A percentile compares a stretch with the other conserved stretches of the same genome.
Conservation (phyloP, 1,284 basidiomycete genomes). For the Boletus sp. region DNA sequence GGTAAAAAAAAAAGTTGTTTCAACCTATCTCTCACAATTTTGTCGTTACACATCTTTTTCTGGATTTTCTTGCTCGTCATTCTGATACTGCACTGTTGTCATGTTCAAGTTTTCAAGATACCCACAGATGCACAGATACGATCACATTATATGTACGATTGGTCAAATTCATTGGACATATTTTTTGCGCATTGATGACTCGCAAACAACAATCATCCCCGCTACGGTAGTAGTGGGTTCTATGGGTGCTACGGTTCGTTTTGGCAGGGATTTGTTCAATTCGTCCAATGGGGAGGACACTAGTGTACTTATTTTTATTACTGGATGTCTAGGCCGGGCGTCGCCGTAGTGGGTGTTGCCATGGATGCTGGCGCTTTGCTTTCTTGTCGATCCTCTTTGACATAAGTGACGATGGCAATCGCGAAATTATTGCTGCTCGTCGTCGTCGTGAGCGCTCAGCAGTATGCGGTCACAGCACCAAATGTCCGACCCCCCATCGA, state of each 20-base stretch:
- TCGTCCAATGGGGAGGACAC: too few species aligned
- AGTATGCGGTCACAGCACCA: slow-evolving; percentile 11
- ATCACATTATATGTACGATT: not conserved
- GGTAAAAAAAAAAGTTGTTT: not conserved
- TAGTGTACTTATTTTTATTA: too few species aligned
- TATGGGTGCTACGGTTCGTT: too few species aligned
- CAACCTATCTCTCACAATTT: not conserved
- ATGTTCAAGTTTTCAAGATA: not conserved
- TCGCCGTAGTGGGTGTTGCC: too few species aligned
- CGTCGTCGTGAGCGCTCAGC: not conserved
- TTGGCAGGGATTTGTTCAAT: too few species aligned
- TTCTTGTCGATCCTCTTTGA: not conserved
- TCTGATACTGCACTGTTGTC: not conserved
- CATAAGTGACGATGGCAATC: not conserved
- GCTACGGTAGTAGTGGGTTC: too few species aligned
- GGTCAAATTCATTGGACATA: not conserved
- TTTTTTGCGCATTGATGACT: not conserved
- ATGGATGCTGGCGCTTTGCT: too few species aligned
- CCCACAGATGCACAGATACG: not conserved
- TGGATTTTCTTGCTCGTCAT: not conserved
- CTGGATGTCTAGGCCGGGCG: too few species aligned
- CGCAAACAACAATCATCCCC: too few species aligned
- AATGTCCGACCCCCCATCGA: slow-evolving; percentile 8
- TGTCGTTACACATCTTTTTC: not conserved
- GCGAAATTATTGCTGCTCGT: slow-evolving; percentile 2